Conservation (phyloP, 1,284 basidiomycete genomes). For the Trichosporon ovoides region DNA sequence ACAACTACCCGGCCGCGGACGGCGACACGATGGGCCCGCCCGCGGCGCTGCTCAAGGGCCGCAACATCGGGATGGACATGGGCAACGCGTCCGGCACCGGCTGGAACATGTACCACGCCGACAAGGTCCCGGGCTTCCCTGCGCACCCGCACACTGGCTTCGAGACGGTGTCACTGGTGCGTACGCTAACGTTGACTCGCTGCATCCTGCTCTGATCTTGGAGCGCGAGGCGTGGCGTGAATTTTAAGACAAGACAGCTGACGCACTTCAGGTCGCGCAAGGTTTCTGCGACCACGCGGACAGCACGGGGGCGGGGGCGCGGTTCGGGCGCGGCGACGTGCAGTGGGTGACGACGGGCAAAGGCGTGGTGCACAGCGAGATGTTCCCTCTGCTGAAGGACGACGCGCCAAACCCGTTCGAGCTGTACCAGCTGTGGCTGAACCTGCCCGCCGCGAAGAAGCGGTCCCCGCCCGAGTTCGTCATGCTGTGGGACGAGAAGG, state of each 20-base stretch:
- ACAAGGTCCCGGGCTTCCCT: slow-evolving; percentile 14
- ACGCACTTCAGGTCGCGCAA: slow-evolving; percentile 1
- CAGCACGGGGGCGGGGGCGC: slow-evolving; percentile 15
- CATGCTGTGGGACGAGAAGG: slow-evolving; percentile 20
- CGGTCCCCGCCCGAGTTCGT: slow-evolving; percentile 14
- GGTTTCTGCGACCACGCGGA: slow-evolving; percentile 19
- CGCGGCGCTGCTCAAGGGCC: slow-evolving; percentile 10
- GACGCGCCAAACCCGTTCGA: slow-evolving; percentile 14
- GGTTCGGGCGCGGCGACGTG: slow-evolving; percentile 18
- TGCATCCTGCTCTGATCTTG: no score
- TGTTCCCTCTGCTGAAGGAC: slow-evolving; percentile 17
- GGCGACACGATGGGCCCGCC: slow-evolving; percentile 9
- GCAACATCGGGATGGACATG: slow-evolving; percentile 15
- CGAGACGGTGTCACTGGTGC: slow-evolving; percentile 14
- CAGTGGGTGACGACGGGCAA: slow-evolving; percentile 22
- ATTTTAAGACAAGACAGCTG: not conserved
- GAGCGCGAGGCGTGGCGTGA: no score
- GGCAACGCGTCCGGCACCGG: slow-evolving; percentile 3
- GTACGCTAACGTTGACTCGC: not conserved
- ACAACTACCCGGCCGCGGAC: slow-evolving; percentile 11
- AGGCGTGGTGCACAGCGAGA: slow-evolving; percentile 19
- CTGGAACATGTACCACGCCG: slow-evolving; percentile 22
- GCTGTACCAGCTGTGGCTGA: slow-evolving; percentile 22
- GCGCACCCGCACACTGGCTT: slow-evolving; percentile 19
- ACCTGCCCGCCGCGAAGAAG: slow-evolving; percentile 16